Base-by-base conservation (phyloP, 148 eudicot species). In the Dysphania ambrosioides region DNA sequence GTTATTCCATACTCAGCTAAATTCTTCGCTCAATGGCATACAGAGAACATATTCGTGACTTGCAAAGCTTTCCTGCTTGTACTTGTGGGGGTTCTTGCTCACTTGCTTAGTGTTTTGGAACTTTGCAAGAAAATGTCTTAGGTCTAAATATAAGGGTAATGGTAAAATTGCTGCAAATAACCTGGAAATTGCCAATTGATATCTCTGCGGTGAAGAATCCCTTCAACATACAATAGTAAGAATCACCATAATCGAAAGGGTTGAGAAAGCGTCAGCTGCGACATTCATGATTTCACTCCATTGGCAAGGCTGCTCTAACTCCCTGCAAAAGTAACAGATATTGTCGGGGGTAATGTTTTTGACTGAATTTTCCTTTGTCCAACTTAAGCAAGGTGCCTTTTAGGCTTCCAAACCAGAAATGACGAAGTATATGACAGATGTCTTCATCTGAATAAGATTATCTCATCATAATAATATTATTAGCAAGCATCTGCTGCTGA, bases 301-400 rank as follows among this genome's bases (percentile, higher is more conserved):
- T 56, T 56, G 40, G 53, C 72, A 40, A 40, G 47, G 18, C 34
- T 23, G 27, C 70, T 32, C 44, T 11, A 3, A 41, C 67, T 57
- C 35, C 72, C 81, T 78, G 81, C 49, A 30, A 19, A 57, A 18
- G 7, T 59, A 59, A 59, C 16, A 12, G 13, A 19, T 32, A 64
- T 11, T 34, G 6, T 24, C 11, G 19, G 8, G 72, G 53, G 41
- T 19, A 27, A 8, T 16, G 26, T 12, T 56, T 56, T 68, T 1
- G n/a, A 7, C 58, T 64, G 63, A 5, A 6, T 62, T 66, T 24
- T 12, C 3, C 9, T 65, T n/a, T 8, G 4, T 34, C 23, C 8
- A 65, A 29, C 35, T 61, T 11, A 11, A 61, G 16, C 34, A 61
- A 27, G 32, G 19, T 12, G 40, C 15, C 8, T 19, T 18, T 15